A percentile compares a stretch with the other conserved stretches of the same genome.
Evolutionary conservation across 331 rosid genomes (phyloP).

Genomic region (Pyrus hybrid): DNA sequence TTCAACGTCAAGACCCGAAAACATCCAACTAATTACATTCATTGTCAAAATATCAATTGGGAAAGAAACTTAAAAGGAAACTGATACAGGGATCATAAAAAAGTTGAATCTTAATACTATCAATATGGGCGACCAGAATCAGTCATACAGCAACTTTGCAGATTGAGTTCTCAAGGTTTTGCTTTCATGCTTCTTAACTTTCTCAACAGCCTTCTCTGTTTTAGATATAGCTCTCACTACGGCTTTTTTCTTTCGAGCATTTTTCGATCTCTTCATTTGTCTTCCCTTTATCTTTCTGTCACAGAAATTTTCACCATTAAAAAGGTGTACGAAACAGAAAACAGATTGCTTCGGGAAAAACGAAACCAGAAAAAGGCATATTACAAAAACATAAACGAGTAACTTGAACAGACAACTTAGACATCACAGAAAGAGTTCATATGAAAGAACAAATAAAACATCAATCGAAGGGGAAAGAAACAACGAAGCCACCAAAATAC

Average conservation of each 20-base stretch:
- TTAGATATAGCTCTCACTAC: slow-evolving; percentile 54
- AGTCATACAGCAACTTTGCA: slow-evolving; percentile 70
- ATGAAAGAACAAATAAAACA: neutral
- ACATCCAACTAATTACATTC: neutral
- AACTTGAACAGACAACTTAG: neutral
- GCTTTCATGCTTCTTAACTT: slow-evolving; percentile 30
- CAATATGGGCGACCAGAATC: neutral
- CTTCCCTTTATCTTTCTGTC: slow-evolving; percentile 72
- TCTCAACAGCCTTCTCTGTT: slow-evolving; percentile 36
- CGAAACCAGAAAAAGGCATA: neutral
- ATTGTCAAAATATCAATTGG: neutral
- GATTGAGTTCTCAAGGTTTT: slow-evolving; percentile 65
- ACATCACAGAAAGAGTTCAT: neutral
- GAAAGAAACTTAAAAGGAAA: neutral
- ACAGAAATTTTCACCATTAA: neutral
- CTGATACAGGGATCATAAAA: neutral
- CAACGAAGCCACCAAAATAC: neutral
- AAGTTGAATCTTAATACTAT: neutral
- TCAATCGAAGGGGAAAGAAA: neutral
- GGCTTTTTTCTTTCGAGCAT: slow-evolving; percentile 58
- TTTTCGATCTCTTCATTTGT: slow-evolving; percentile 80
- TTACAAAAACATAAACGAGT: neutral
- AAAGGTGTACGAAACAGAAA: neutral
- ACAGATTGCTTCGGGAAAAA: neutral
- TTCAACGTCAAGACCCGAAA: neutral